These are phyloP conservation scores for Vigna unguiculata DNA, from an alignment of 306 rosid species.

Conservation along the genomic window DNA sequence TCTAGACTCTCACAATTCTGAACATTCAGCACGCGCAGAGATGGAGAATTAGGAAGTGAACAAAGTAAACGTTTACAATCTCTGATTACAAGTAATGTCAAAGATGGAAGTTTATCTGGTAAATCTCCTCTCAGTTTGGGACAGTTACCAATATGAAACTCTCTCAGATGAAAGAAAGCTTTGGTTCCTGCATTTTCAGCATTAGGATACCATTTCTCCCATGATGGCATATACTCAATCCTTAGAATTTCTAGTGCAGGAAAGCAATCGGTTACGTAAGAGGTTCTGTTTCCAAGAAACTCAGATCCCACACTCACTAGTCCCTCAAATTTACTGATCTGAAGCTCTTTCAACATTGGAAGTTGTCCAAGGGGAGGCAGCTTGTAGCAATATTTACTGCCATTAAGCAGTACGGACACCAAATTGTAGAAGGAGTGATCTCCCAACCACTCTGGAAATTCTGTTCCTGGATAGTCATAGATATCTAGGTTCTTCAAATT, in stretches of 20 bases:
- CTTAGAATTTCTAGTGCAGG: conserved; percentile 45
- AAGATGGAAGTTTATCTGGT: conserved; percentile 51
- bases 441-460: conserved; percentile 54
- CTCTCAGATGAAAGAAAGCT: conserved; percentile 42
- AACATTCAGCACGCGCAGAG: conserved; percentile 33
- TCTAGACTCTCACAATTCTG: conserved; percentile 38
- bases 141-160: conserved; percentile 43
- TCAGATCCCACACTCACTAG: conserved; percentile 39
- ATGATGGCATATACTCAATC: conserved; percentile 42
- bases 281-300: conserved; percentile 38
- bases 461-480: conserved; percentile 47
- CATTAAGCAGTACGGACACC: conserved; percentile 33
- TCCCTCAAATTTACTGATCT: conserved; percentile 37
- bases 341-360: conserved; percentile 48
- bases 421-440: conserved; percentile 41
- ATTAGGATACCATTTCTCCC: conserved; percentile 47
- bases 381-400: conserved; percentile 47
- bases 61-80: conserved; percentile 40
- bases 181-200: neutral
- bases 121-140: conserved; percentile 43
- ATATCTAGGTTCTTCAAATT: conserved; percentile 50
- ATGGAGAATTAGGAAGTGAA: conserved; percentile 40
- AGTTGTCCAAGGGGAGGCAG: conserved; percentile 57
- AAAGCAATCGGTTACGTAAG: conserved; percentile 17
- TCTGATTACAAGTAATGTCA: conserved; percentile 41